These are phyloP conservation scores for Leishmania braziliensis DNA, from an alignment of 208 protist species.

Conservation along the genomic window DNA sequence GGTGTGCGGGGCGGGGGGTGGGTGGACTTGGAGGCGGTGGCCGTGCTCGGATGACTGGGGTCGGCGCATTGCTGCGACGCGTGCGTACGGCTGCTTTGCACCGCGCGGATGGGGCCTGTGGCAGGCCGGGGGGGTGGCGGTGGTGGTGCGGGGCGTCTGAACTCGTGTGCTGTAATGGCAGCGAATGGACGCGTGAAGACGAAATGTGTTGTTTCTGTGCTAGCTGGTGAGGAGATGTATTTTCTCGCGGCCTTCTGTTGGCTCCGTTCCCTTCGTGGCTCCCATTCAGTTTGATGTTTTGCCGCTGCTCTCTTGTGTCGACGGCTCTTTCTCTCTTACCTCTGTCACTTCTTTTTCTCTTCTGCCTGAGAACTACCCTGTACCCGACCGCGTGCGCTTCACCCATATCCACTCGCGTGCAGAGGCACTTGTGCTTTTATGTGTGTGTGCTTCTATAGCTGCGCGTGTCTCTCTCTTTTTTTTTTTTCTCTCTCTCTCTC, in stretches of 20 bases:
- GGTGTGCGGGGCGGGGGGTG: too few relatives aligned
- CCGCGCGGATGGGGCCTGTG: neutral
- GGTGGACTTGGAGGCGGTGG: neutral
- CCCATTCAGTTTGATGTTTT: neutral
- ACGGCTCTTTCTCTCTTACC: neutral
- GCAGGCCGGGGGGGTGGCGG: too few relatives aligned
- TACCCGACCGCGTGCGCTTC: neutral
- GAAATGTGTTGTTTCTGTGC: neutral
- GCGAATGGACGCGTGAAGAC: too few relatives aligned
- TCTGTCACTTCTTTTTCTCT: neutral
- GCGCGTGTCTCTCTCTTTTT: neutral
- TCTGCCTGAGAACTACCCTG: neutral
- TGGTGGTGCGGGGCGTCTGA: too few relatives aligned
- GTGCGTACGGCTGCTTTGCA: neutral
- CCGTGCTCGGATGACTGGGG: neutral
- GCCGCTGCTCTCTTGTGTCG: neutral
- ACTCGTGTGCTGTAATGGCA: too few relatives aligned
- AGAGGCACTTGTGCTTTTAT: neutral
- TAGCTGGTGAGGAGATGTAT: neutral
- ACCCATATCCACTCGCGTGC: neutral
- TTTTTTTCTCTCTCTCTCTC: too few relatives aligned
- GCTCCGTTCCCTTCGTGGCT: neutral
- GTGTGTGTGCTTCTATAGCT: neutral
- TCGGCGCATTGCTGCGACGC: neutral
- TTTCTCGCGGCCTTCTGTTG: neutral